These are phyloP conservation scores for Nelumbo lutea DNA, from an alignment of 164 flowering plant genomes.

Conservation along the genomic window DNA sequence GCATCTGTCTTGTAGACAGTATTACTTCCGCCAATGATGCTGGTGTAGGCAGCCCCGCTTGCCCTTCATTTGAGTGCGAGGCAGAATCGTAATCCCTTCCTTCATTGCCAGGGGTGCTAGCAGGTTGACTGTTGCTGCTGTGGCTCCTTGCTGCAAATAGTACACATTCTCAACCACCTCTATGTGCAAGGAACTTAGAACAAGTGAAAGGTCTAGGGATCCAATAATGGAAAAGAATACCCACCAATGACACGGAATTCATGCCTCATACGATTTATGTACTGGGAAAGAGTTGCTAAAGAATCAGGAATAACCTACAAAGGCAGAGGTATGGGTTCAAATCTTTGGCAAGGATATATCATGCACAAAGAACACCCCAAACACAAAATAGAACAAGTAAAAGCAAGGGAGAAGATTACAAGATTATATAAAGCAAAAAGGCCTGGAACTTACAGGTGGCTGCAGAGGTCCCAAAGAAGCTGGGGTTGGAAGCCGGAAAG, in stretches of 20 bases:
- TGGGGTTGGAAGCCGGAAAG: slow-evolving; percentile 39
- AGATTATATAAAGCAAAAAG: not conserved
- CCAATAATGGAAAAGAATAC: slow-evolving; percentile 11
- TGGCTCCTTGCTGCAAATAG: slow-evolving; percentile 33
- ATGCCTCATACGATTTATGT: slow-evolving; percentile 48
- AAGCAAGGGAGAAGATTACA: too few species aligned
- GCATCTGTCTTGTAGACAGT: slow-evolving; percentile 51
- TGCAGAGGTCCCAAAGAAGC: slow-evolving; percentile 46
- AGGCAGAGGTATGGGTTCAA: too few species aligned
- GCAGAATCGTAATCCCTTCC: slow-evolving; percentile 24
- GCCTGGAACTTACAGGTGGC: slow-evolving; percentile 48
- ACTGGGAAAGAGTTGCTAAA: slow-evolving; percentile 65
- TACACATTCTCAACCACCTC: slow-evolving; percentile 10
- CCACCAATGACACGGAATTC: slow-evolving; percentile 56
- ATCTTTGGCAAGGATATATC: too few species aligned
- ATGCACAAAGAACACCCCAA: too few species aligned
- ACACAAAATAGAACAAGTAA: too few species aligned
- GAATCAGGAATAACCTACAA: slow-evolving; percentile 85
- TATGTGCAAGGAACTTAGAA: slow-evolving; percentile 10
- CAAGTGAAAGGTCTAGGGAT: not conserved
- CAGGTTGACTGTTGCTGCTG: slow-evolving; percentile 24
- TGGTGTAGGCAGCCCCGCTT: slow-evolving; percentile 61
- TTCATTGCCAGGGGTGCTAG: slow-evolving; percentile 21
- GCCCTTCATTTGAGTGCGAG: slow-evolving; percentile 23
- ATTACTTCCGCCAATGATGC: slow-evolving; percentile 71